Evolutionary conservation across 495 filamentous ascomycete species (phyloP).

Genomic region (Penicillium dipodomyicola): DNA sequence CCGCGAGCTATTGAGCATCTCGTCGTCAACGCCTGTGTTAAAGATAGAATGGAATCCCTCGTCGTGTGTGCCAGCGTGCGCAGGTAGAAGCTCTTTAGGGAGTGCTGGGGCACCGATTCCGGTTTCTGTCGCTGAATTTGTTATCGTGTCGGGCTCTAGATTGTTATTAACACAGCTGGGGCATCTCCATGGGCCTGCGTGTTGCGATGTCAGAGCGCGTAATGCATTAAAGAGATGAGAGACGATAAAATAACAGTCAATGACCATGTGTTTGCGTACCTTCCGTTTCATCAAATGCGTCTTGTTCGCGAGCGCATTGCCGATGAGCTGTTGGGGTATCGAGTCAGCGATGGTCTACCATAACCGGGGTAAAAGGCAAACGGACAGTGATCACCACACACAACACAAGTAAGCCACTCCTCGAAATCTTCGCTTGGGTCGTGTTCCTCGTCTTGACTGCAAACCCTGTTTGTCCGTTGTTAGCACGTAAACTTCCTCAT

Average conservation of each 20-base stretch:
- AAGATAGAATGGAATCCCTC: slow-evolving; percentile 86
- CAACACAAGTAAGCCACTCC: slow-evolving; percentile 71
- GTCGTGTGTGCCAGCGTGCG: slow-evolving; percentile 64
- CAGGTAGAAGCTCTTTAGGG: slow-evolving; percentile 72
- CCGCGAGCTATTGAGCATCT: slow-evolving; percentile 81
- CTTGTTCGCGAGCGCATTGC: slow-evolving; percentile 84
- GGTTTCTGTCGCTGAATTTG: slow-evolving; percentile 41
- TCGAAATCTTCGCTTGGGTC: slow-evolving; percentile 89
- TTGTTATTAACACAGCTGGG: slow-evolving; percentile 69
- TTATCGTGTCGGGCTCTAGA: slow-evolving; percentile 48
- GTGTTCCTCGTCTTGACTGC: slow-evolving; percentile 77
- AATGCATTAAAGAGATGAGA: not conserved
- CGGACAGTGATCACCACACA: slow-evolving; percentile 79
- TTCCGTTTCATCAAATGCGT: slow-evolving; percentile 65
- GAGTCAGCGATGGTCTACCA: slow-evolving; percentile 37
- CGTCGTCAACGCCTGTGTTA: slow-evolving; percentile 70
- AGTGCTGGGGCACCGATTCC: slow-evolving; percentile 52
- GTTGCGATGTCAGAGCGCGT: slow-evolving; percentile 26
- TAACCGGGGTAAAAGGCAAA: slow-evolving; percentile 23
- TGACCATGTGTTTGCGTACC: slow-evolving; percentile 44
- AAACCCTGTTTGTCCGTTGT: slow-evolving; percentile 56
- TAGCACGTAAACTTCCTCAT: slow-evolving; percentile 17
- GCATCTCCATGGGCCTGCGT: slow-evolving; percentile 71
- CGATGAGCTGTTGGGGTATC: slow-evolving; percentile 64
- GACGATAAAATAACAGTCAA: not conserved